Evolutionary conservation across 2,329 filamentous ascomycete genomes (phyloP), one percentile per base, ranked within the genome.

Genomic region (Hymenoscyphus salicellus): DNA sequence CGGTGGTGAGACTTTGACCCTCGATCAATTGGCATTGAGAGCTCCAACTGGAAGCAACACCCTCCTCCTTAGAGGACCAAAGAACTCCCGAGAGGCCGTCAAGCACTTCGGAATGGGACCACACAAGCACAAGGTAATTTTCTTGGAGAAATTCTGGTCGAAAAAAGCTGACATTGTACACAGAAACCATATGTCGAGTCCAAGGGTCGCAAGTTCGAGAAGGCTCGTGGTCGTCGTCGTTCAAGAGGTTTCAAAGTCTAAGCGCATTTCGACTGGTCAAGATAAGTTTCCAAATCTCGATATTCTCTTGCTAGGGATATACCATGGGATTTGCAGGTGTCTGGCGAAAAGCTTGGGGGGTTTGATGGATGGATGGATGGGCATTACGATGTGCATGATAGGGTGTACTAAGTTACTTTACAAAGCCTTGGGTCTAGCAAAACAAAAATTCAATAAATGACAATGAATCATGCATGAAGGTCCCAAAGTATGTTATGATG

Each of bases 171-270:
- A 82, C 71, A 58, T 20, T 17, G 62, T 55, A 66, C 68, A 49
- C 76, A 95, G 94, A 98, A 97, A 88, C 94, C 94, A 75, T 91
- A 96, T 76, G 87, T 99, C 78, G 87, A 92, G 83, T 96, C 92
- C 86, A 99, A 99, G 91, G 96, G 96, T 79, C 91, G 95, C 84
- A 99, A 99, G 88, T 99, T 99, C 86, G 96, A 99, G 90, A 88
- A 89, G 78, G 95, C 93, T 78, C 93, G 95, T 95, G 96, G 95
- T 83, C 93, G 95, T 84, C 96, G 95, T 90, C 87, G 93, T 81
- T 98, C 93, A 77, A 89, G 91, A 79, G 95, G 96, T 88, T 99
- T 99, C 93, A 99, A 99, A 93, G 95, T 99, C 80, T 99, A 97
- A 92, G 80, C 68, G 38, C 58, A 32, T 62, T 66, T 41, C 61